phyloP scores from a whole-genome alignment of 257 asterid species.

The Ilex aquifolium region DNA sequence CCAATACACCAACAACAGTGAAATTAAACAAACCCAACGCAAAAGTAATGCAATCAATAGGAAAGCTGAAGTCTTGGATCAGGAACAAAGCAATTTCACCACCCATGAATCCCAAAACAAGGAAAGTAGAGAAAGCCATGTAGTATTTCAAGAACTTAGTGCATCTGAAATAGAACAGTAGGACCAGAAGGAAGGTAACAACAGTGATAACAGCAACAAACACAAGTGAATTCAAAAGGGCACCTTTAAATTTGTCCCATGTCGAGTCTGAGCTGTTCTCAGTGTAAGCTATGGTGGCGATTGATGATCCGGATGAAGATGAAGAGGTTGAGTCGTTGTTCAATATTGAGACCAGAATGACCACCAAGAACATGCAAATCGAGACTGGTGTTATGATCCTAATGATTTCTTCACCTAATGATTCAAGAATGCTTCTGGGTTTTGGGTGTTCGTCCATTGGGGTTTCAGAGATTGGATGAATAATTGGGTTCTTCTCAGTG shows the following conservation, averaged over 20 bases:
- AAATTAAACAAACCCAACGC: conserved; percentile 60
- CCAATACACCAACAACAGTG: conserved; percentile 73
- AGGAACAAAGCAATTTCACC: conserved; percentile 67
- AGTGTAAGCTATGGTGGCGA: conserved; percentile 75
- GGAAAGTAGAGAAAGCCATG: conserved; percentile 91
- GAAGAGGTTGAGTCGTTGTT: conserved; percentile 34
- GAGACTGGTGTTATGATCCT: conserved; percentile 89
- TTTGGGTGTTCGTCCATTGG: conserved; percentile 56
- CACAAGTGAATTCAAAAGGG: conserved; percentile 80
- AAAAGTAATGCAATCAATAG: conserved; percentile 73
- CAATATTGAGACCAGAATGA: conserved; percentile 68
- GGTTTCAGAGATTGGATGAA: conserved; percentile 6
- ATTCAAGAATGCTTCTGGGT: conserved; percentile 61
- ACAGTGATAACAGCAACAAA: conserved; percentile 75
- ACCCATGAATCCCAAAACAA: conserved; percentile 85
- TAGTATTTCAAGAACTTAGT: conserved; percentile 92
- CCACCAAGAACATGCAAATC: conserved; percentile 82
- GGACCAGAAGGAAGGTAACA: conserved; percentile 76
- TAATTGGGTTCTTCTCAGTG: neutral
- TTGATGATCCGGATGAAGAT: conserved; percentile 23
- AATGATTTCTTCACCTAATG: conserved; percentile 87
- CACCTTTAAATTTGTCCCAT: conserved; percentile 95
- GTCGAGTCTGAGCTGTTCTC: conserved; percentile 72
- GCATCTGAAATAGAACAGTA: conserved; percentile 84
- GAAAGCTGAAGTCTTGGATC: conserved; percentile 45